Evolutionary conservation across 306 rosid genomes (phyloP), one percentile per base, ranked within the genome.

Genomic region (Ochetophila trinervis): DNA sequence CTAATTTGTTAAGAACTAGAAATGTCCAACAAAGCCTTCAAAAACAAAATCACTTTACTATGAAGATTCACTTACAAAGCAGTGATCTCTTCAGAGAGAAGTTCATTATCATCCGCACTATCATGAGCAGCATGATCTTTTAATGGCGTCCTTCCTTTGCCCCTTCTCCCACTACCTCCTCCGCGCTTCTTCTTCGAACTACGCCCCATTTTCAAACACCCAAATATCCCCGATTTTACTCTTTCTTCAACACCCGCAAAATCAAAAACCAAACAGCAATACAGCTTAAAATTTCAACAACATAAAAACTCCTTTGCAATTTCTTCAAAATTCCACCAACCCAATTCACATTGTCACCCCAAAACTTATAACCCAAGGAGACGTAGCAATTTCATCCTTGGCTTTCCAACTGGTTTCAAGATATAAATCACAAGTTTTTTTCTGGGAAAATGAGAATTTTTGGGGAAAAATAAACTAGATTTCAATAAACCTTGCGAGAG

Each of bases 31-130:
- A 61, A 64, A 15, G 32, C 23, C 24, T 15, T 40, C 52, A 52
- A 50, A 72, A 60, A 76, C 55, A 47, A 52, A 71, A 67, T 53
- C 22, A 22, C 56, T 37, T 18, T 1, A 32, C 36, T 22, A 22
- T 19, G 20, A 22, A 52, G 44, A 61, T 27, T 27, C 12, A 34
- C 87, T 77, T 85, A 92, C 96, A 92, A 50, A 69, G 96, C 98
- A 20, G 98, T 92, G 55, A 92, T 84, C 76, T 92, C 98, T 66
- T 92, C 96, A 30, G 95, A 73, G 21, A 79, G 75, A n/a, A 92
- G 92, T 7, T 92, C 90, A 62, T 66, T 68, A 44, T 87, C 90
- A 40, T 78, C 84, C 42, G 13, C 23, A 21, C 57, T 65, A 27
- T 19, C 76, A 53, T 60, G 76, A 65, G 87, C 82, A 14, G 62